Evolutionary conservation across 176 grass and related monocot genomes (phyloP).

Genomic region (Triticum monococcum): DNA sequence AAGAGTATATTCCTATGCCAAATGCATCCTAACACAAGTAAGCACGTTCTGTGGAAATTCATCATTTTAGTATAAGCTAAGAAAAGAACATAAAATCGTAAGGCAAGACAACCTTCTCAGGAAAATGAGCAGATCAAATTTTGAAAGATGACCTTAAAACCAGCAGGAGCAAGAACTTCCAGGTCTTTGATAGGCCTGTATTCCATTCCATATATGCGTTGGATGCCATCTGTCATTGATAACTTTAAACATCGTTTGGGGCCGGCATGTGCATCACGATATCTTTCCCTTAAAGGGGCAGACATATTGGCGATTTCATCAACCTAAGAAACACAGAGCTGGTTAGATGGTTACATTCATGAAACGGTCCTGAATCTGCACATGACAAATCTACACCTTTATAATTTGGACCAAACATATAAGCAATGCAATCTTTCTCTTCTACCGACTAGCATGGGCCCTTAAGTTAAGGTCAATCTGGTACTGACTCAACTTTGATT

Average conservation of each 20-base stretch:
- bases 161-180: conserved; percentile 80
- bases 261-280: conserved; percentile 50
- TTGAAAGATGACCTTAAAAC: conserved; percentile 70
- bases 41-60: not conserved
- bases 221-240: conserved; percentile 87
- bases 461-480: not conserved
- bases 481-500: not conserved
- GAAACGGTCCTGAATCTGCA: not conserved
- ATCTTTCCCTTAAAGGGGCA: conserved; percentile 81
- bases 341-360: conserved; percentile 19
- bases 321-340: conserved; percentile 56
- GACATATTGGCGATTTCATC: conserved; percentile 89
- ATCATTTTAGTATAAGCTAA: not conserved
- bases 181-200: conserved; percentile 86
- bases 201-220: conserved; percentile 76
- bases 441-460: not conserved
- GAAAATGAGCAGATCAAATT: conserved; percentile 11
- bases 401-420: not conserved
- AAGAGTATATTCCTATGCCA: not conserved
- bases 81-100: not conserved
- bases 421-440: not conserved
- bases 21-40: conserved; percentile 11
- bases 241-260: conserved; percentile 86
- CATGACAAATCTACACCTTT: not conserved
- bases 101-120: conserved; percentile 13